A percentile compares a stretch with the other conserved stretches of the same genome.
These are phyloP conservation scores for Diaporthe ilicicola DNA, from an alignment of 2,329 filamentous ascomycete species.

Conservation along the genomic window DNA sequence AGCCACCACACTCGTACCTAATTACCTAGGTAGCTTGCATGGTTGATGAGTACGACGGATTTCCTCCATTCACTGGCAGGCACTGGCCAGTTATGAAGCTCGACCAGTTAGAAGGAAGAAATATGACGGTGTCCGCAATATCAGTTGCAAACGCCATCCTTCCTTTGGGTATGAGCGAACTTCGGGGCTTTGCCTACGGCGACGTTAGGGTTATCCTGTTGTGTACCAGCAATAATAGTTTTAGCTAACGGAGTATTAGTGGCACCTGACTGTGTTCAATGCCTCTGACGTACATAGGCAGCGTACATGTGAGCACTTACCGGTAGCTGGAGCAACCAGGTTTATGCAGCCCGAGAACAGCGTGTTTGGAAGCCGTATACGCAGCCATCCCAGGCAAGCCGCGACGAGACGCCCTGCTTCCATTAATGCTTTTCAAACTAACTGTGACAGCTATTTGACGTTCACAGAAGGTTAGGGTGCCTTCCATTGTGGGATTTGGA, in stretches of 20 bases:
- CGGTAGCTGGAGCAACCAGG: not conserved
- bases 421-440: not conserved
- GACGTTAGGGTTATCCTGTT: not conserved
- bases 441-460: not conserved
- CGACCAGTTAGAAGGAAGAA: not conserved
- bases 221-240: not conserved
- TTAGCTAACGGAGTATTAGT: not conserved
- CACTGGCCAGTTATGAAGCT: conserved; percentile 8
- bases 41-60: not conserved
- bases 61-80: not conserved
- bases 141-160: conserved; percentile 6
- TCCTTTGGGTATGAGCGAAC: not conserved
- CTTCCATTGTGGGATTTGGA: not conserved
- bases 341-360: not conserved
- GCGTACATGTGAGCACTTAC: not conserved
- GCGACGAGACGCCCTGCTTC: not conserved
- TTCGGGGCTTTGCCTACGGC: not conserved
- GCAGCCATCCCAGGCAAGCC: not conserved
- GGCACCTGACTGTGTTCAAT: not conserved
- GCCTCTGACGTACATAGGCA: no score
- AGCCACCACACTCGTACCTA: no score
- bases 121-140: not conserved
- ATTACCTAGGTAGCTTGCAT: no score
- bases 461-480: not conserved
- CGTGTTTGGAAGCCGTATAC: not conserved